phyloP scores from a whole-genome alignment of 2,329 filamentous ascomycete species.

The Aspergillus nomiae region DNA sequence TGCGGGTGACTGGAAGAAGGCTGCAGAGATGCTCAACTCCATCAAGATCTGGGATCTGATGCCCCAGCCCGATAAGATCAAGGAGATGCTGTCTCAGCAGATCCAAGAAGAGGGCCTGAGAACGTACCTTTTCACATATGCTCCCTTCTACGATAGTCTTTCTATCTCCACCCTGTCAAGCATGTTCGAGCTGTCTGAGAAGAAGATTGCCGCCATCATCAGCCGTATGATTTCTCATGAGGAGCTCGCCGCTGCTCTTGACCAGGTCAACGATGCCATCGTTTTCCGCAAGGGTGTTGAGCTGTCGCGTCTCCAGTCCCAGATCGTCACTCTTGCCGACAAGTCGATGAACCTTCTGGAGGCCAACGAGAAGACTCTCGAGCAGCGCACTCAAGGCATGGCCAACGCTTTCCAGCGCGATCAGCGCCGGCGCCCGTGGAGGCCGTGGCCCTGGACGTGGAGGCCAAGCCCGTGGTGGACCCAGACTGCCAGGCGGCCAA shows the following conservation, averaged over 20 bases:
- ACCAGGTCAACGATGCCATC: conserved; percentile 95
- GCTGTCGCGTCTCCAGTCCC: conserved; percentile 90
- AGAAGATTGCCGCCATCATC: conserved; percentile 92
- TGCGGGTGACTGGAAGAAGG: conserved; percentile 98
- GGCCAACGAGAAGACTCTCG: conserved; percentile 93
- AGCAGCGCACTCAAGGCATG: conserved; percentile 95
- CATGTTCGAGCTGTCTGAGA: conserved; percentile 93
- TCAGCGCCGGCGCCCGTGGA: conserved; percentile 70
- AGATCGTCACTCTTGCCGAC: conserved; percentile 90
- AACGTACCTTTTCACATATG: conserved; percentile 99
- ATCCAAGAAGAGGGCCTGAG: conserved; percentile 98
- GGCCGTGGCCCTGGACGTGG: conserved; percentile 56
- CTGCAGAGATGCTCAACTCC: conserved; percentile 86
- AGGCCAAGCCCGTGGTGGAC: conserved; percentile 41
- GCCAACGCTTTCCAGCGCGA: conserved; percentile 94
- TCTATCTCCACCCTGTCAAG: conserved; percentile 78
- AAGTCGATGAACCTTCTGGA: conserved; percentile 96
- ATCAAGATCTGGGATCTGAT: conserved; percentile 99
- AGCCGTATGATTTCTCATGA: conserved; percentile 99
- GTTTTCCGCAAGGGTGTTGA: conserved; percentile 99
- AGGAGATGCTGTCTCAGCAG: conserved; percentile 94
- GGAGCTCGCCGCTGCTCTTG: conserved; percentile 90
- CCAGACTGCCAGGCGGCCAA: conserved; percentile 41
- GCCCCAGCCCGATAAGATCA: conserved; percentile 89
- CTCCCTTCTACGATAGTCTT: conserved; percentile 97